These are phyloP conservation scores for Halteria grandinella DNA, from an alignment of 73 alveolate genomes.

Conservation along the genomic window DNA sequence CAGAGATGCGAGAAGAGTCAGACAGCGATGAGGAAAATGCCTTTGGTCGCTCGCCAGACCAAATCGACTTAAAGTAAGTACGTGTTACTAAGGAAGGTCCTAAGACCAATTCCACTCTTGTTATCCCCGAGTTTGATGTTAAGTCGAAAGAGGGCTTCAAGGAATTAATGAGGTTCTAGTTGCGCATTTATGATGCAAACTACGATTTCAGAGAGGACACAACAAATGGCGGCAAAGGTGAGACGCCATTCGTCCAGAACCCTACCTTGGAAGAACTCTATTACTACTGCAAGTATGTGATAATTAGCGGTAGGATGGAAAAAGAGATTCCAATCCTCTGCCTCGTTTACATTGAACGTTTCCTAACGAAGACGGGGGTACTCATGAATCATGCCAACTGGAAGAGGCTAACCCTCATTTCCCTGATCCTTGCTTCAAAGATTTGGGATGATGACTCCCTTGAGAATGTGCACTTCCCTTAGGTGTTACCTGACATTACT, in stretches of 20 bases:
- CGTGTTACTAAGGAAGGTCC: no score
- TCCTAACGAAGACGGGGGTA: slow-evolving; percentile 92
- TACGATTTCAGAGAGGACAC: slow-evolving; percentile 51
- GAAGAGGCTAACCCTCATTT: slow-evolving; percentile 93
- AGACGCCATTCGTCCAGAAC: neutral
- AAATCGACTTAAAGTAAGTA: no score
- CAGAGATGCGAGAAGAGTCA: slow-evolving; percentile 33
- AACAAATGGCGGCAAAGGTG: slow-evolving; percentile 45
- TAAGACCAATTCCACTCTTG: no score
- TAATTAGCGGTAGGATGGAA: slow-evolving; percentile 94
- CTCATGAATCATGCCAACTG: slow-evolving; percentile 96
- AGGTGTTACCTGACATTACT: slow-evolving; percentile 93
- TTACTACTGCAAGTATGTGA: slow-evolving; percentile 93
- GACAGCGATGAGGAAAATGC: slow-evolving; percentile 50
- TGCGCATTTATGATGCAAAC: slow-evolving; percentile 54
- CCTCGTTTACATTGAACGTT: slow-evolving; percentile 96
- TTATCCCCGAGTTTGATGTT: slow-evolving; percentile 56
- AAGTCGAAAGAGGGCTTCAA: slow-evolving; percentile 63
- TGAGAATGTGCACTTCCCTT: slow-evolving; percentile 98
- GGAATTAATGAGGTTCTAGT: slow-evolving; percentile 49
- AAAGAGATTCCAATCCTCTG: slow-evolving; percentile 93
- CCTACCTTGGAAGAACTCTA: slow-evolving; percentile 81
- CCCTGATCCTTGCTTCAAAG: slow-evolving; percentile 95
- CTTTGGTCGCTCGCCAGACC: slow-evolving; percentile 47
- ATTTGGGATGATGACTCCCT: slow-evolving; percentile 99